A percentile compares a stretch with the other conserved stretches of the same genome.
Conservation (phyloP, 2,329 filamentous ascomycete species). For the Geoglossum cookeanum region DNA sequence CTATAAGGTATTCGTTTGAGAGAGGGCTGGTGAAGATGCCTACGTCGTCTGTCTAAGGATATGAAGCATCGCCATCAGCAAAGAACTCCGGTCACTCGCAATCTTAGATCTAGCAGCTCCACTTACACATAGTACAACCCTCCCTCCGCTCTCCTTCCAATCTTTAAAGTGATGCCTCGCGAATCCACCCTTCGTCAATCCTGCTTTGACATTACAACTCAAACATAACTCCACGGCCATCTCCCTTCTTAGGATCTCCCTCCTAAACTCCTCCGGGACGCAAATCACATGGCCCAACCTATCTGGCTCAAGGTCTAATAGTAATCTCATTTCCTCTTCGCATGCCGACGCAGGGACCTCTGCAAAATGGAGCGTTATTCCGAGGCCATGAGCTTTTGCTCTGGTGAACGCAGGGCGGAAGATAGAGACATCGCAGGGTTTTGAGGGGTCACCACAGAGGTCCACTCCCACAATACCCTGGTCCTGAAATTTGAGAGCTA, state of each 20-base stretch:
- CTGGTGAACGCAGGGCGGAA: conserved; percentile 40
- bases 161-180: conserved; percentile 54
- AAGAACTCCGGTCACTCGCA: too few species aligned
- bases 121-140: too few species aligned
- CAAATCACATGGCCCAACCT: conserved; percentile 65
- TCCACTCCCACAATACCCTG: conserved; percentile 53
- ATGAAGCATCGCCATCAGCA: too few species aligned
- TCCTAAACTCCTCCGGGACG: conserved; percentile 40
- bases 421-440: conserved; percentile 35
- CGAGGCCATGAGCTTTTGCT: conserved; percentile 36
- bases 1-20: too few species aligned
- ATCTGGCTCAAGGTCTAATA: conserved; percentile 43
- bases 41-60: too few species aligned
- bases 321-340: conserved; percentile 37
- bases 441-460: conserved; percentile 52
- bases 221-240: conserved; percentile 59
- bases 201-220: conserved; percentile 62
- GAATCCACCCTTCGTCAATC: conserved; percentile 47
- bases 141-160: too few species aligned
- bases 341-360: conserved; percentile 39
- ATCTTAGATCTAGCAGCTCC: too few species aligned
- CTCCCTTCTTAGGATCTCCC: conserved; percentile 31
- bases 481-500: conserved; percentile 32
- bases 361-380: conserved; percentile 60
- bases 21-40: too few species aligned